Conservation (phyloP, 768 basidiomycete genomes). For the Xanthoconium purpureum region DNA sequence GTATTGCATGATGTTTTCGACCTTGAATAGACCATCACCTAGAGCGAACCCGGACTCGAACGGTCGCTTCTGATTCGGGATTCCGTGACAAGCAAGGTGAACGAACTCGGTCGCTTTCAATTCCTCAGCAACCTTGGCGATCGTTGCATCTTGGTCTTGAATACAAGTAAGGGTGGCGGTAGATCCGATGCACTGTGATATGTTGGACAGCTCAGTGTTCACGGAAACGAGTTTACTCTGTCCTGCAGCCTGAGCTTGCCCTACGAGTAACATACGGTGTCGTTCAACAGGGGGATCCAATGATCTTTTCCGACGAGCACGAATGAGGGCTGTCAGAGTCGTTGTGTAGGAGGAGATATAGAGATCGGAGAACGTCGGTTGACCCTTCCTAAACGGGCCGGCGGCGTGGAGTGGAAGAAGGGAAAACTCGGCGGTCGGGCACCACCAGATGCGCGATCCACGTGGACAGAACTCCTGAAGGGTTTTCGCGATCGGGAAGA, state of each 20-base stretch:
- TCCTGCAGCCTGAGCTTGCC: not conserved
- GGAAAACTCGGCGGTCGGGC: too few relatives aligned
- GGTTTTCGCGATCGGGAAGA: too few relatives aligned
- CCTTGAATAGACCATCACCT: not conserved
- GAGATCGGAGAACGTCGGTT: not conserved
- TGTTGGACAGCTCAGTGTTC: not conserved
- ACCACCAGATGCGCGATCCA: not conserved
- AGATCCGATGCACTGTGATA: not conserved
- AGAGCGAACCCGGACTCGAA: not conserved
- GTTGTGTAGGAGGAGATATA: not conserved
- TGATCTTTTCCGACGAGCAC: not conserved
- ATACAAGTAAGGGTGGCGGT: not conserved
- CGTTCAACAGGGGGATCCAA: not conserved
- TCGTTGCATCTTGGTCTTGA: not conserved
- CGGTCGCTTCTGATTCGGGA: not conserved
- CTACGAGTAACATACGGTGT: conserved; percentile 1
- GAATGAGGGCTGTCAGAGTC: not conserved
- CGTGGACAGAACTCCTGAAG: not conserved
- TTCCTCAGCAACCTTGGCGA: not conserved
- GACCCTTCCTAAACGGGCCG: too few relatives aligned
- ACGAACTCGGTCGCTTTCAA: not conserved
- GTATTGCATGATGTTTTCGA: not conserved
- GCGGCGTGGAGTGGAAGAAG: too few relatives aligned
- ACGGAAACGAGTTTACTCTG: not conserved
- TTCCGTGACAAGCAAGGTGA: conserved; percentile 23